phyloP scores from a whole-genome alignment of 225 moss, liverwort and hornwort genomes.

The Physcomitrium patens region DNA sequence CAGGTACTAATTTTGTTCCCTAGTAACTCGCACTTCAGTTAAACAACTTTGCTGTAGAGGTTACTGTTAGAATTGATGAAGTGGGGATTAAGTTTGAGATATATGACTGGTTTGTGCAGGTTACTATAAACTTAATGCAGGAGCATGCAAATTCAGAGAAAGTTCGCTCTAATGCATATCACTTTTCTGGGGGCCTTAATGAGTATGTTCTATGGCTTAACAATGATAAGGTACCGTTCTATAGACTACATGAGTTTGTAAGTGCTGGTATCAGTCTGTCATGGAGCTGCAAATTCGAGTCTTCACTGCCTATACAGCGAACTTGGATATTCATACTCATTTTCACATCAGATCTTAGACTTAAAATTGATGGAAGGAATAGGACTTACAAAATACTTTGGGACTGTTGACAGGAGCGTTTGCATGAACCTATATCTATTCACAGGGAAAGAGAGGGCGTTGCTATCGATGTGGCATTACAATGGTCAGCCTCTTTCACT shows the following conservation, averaged over 20 bases:
- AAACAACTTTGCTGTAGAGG: not conserved
- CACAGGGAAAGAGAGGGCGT: conserved; percentile 68
- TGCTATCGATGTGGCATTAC: conserved; percentile 66
- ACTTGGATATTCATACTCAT: not conserved
- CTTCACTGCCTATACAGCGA: not conserved
- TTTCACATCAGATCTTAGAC: not conserved
- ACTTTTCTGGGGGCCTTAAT: conserved; percentile 66
- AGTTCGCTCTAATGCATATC: conserved; percentile 42
- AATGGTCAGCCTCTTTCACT: conserved; percentile 46
- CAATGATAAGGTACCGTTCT: conserved; percentile 49
- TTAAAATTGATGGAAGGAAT: not conserved
- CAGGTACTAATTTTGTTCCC: conserved; percentile 36
- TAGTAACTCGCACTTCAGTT: not conserved
- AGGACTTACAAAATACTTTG: not conserved
- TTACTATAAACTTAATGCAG: conserved; percentile 58
- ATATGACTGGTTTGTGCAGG: conserved; percentile 32
- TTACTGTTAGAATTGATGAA: not conserved
- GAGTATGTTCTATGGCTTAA: conserved; percentile 76
- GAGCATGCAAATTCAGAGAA: conserved; percentile 30
- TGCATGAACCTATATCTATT: conserved; percentile 68
- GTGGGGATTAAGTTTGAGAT: not conserved
- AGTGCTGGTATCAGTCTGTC: not conserved
- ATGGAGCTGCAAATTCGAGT: not conserved
- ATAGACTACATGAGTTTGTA: not conserved
- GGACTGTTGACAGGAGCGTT: conserved; percentile 43